Conservation (phyloP, 2,329 filamentous ascomycete species). For the Neofusicoccum kwambonambiense region DNA sequence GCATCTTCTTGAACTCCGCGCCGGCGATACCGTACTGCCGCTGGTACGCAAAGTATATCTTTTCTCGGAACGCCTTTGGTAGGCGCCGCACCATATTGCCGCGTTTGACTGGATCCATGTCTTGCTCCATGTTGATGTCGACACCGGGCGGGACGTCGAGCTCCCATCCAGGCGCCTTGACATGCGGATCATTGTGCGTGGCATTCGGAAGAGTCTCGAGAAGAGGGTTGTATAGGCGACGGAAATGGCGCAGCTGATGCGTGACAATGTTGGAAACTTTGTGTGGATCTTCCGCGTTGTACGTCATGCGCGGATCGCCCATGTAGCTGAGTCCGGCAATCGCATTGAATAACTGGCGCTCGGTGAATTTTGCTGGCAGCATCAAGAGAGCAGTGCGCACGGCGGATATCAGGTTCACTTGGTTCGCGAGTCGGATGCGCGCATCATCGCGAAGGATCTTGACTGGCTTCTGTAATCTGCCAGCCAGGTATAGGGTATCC, state of each 20-base stretch:
- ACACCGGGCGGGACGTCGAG: constrained; percentile 51
- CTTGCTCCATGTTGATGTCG: constrained; percentile 73
- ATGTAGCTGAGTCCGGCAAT: constrained; percentile 93
- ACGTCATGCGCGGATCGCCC: constrained; percentile 86
- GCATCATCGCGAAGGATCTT: constrained; percentile 96
- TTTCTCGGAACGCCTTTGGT: constrained; percentile 80
- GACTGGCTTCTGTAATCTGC: constrained; percentile 92
- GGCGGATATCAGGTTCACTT: constrained; percentile 91
- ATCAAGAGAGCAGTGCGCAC: constrained; percentile 86
- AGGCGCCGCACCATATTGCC: constrained; percentile 96
- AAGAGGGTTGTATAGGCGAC: constrained; percentile 84
- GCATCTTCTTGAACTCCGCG: constrained; percentile 80
- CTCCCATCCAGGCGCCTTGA: constrained; percentile 60
- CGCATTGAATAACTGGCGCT: constrained; percentile 82
- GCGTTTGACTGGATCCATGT: constrained; percentile 87
- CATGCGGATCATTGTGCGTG: constrained; percentile 66
- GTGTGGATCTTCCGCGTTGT: constrained; percentile 71
- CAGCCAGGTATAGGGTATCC: constrained; percentile 95
- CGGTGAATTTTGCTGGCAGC: constrained; percentile 79
- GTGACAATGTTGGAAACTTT: constrained; percentile 95
- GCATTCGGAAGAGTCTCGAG: constrained; percentile 90
- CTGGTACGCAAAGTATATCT: constrained; percentile 93
- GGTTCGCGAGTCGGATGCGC: constrained; percentile 87
- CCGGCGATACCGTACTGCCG: constrained; percentile 83
- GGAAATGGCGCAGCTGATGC: constrained; percentile 88